A percentile compares a stretch with the other conserved stretches of the same genome.
These are phyloP conservation scores for Quillaja saponaria DNA, from an alignment of 306 rosid genomes.

Conservation along the genomic window DNA sequence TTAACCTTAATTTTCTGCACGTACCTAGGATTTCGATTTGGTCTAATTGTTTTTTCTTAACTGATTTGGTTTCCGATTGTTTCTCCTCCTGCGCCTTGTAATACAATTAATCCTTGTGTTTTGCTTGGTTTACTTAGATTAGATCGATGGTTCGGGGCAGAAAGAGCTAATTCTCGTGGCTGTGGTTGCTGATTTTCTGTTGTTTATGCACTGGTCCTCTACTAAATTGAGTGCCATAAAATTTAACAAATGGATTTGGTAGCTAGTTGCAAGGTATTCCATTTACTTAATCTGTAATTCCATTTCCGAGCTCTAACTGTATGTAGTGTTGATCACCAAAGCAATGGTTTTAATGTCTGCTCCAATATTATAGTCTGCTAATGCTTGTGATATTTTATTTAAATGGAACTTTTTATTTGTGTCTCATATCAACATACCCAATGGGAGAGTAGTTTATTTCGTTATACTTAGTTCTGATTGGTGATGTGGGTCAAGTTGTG, in stretches of 20 bases:
- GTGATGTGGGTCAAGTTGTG: conserved; percentile 11
- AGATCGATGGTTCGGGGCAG: conserved; percentile 43
- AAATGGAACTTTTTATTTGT: not conserved
- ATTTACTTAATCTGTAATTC: not conserved
- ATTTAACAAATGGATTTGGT: conserved; percentile 65
- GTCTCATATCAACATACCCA: not conserved
- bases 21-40: not conserved
- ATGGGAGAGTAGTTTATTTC: conserved; percentile 2
- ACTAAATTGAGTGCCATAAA: conserved; percentile 25
- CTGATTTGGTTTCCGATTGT: conserved; percentile 18
- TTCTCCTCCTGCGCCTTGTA: not conserved
- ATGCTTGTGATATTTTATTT: not conserved
- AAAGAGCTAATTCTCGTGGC: conserved; percentile 36
- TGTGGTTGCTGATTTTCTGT: conserved; percentile 26
- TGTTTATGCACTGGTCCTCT: conserved; percentile 35
- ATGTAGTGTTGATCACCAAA: not conserved
- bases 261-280: conserved; percentile 72
- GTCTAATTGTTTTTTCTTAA: not conserved
- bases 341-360: not conserved
- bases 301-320: not conserved
- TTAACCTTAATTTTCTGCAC: not conserved
- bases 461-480: not conserved
- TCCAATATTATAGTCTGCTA: not conserved
- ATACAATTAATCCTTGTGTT: conserved; percentile 26
- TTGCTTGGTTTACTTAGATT: conserved; percentile 30